Evolutionary conservation across 1,284 basidiomycete genomes (phyloP), one percentile per base, ranked within the genome.

Genomic region (Ceratobasidium sp.): DNA sequence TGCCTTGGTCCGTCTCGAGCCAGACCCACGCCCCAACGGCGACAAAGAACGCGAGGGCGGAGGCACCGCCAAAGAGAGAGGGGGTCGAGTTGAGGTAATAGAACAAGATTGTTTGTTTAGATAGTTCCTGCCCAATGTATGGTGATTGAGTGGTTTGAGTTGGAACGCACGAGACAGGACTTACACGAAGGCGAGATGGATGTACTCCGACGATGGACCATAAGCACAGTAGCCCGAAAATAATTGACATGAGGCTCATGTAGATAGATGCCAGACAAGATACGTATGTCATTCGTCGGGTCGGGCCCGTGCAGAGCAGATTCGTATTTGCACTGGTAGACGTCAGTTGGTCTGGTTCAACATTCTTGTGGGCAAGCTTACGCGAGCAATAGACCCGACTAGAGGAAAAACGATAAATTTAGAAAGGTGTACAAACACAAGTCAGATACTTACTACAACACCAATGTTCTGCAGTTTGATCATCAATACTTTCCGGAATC

Each of bases 11-110:
- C 43, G 56, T 64, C 32, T 77, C 76, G 7, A 77, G 44, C 62
- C 69, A 73, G 7, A 73, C 70, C 76, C 76, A 77, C 40, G 76
- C 69, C 44, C 76, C 76, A 52, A 77, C 71, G 0, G 76, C 71
- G 22, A 77, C 76, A 52, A 77, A 77, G 29, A 77, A 77, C 22
- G 76, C 70, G 19, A 77, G 64, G 6, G 76, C 71, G n/a, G 76
- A 52, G 3, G 64, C 71, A 19, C 76, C 76, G 17, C 76, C 76
- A 40, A 73, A 77, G 46, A 77, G 64, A 13, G 70, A 77, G 11
- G 76, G 76, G 17, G 70, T 66, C 59, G 76, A 77, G 46, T 74
- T 74, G 25, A 77, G 71, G 7, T 74, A 68, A 44, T 75, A 68
- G 43, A 77, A 77, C 17, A 77, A 22, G 17, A 57, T 25, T 22